phyloP scores from a whole-genome alignment of 305 asterid genomes.

The Fraxinus sp. region DNA sequence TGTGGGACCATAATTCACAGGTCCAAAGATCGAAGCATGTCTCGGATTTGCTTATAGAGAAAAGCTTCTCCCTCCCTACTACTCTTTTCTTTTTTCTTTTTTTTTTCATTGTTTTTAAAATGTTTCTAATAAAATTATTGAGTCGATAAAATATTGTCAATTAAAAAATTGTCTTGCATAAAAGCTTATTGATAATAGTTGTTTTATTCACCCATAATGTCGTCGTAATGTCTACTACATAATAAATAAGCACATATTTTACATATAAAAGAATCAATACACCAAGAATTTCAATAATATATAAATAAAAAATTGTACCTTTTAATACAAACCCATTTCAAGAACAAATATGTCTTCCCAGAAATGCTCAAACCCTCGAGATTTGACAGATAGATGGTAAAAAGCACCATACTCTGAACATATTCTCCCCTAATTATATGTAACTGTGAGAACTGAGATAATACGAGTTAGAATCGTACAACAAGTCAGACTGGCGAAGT shows the following conservation, averaged over 20 bases:
- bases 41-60: background rate
- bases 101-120: background rate
- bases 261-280: background rate
- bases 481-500: slow-evolving; percentile 42
- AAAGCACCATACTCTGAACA: background rate
- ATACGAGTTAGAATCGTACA: too few relatives aligned
- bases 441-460: too few relatives aligned
- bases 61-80: background rate
- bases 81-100: too few relatives aligned
- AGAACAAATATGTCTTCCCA: background rate
- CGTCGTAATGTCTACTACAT: background rate
- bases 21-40: too few relatives aligned
- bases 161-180: too few relatives aligned
- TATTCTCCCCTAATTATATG: background rate
- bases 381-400: background rate
- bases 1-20: slow-evolving; percentile 40
- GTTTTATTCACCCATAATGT: background rate
- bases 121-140: background rate
- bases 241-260: too few relatives aligned
- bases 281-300: too few relatives aligned
- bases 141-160: too few relatives aligned
- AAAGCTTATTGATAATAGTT: background rate
- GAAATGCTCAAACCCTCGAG: background rate
- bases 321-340: background rate
- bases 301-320: background rate